A percentile compares a stretch with the other conserved stretches of the same genome.
phyloP scores from a whole-genome alignment of 2,329 filamentous ascomycete species.

The Arthroderma uncinatum region DNA sequence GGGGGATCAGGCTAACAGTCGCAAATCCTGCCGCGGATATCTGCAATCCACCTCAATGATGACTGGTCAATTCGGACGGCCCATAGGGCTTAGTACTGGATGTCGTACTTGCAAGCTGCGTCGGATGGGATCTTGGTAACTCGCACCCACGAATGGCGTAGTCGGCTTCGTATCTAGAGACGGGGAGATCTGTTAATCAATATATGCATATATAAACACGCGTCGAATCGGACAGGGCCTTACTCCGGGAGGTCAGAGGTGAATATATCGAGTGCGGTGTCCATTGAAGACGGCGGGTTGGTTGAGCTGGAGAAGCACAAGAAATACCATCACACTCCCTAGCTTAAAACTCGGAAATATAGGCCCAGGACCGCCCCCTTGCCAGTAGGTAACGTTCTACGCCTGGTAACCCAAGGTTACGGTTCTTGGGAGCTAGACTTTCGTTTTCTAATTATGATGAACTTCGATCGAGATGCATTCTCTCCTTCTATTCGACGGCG shows the following conservation, averaged over 20 bases:
- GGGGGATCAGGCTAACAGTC: background rate
- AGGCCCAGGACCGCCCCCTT: background rate
- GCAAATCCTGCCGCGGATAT: background rate
- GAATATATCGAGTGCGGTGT: background rate
- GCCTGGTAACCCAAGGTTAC: background rate
- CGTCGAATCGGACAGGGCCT: background rate
- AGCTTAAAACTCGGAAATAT: no score
- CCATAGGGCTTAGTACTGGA: slow-evolving; percentile 3
- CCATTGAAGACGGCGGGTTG: background rate
- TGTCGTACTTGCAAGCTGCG: slow-evolving; percentile 4
- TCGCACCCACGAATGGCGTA: background rate
- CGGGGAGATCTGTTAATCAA: background rate
- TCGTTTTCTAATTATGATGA: slow-evolving; percentile 1
- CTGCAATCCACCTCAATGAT: background rate
- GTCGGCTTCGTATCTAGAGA: background rate
- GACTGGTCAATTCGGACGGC: background rate
- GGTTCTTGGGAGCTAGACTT: background rate
- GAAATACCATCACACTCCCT: background rate
- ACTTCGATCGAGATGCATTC: background rate
- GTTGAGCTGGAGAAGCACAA: background rate
- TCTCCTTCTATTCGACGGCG: background rate
- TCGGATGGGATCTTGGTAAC: background rate
- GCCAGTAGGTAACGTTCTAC: background rate
- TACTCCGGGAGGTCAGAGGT: background rate
- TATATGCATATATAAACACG: background rate